Conservation (phyloP, 768 basidiomycete species). For the Crucibulum laeve region DNA sequence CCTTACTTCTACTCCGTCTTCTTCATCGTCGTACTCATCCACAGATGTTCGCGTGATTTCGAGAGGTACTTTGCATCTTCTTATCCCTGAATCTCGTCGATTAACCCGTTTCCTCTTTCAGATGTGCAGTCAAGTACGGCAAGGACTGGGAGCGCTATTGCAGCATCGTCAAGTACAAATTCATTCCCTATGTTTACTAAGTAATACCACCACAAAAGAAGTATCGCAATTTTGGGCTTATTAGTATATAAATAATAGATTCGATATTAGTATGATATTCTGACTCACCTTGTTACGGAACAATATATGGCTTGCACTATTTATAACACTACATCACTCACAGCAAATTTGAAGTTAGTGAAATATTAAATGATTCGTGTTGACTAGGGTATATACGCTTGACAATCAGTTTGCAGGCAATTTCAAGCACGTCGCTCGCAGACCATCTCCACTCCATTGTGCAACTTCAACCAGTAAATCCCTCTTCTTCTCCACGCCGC, state of each 20-base stretch:
- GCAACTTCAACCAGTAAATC: conserved; percentile 71
- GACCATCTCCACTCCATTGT: conserved; percentile 83
- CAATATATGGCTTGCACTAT: too few species aligned
- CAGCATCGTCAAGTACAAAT: conserved; percentile 82
- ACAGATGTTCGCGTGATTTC: conserved; percentile 91
- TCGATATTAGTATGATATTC: too few species aligned
- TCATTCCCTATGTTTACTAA: conserved; percentile 85
- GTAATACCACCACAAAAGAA: too few species aligned
- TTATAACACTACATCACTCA: too few species aligned
- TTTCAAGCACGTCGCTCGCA: conserved; percentile 74
- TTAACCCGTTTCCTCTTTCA: conserved; percentile 16
- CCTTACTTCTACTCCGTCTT: conserved; percentile 97
- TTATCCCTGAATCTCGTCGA: not conserved
- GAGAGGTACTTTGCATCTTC: conserved; percentile 51
- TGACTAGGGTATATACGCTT: too few species aligned
- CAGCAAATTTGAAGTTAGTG: too few species aligned
- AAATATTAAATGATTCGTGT: too few species aligned
- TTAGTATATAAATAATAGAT: too few species aligned
- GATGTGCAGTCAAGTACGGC: conserved; percentile 86
- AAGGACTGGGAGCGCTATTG: conserved; percentile 95
- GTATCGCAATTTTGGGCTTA: too few species aligned
- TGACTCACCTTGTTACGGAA: too few species aligned
- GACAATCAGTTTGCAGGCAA: conserved; percentile 53
- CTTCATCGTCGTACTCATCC: conserved; percentile 90
- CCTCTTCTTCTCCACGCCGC: conserved; percentile 72